Evolutionary conservation across 2,329 filamentous ascomycete genomes (phyloP), one percentile per base, ranked within the genome.

Genomic region (Grosmannia serpens): DNA sequence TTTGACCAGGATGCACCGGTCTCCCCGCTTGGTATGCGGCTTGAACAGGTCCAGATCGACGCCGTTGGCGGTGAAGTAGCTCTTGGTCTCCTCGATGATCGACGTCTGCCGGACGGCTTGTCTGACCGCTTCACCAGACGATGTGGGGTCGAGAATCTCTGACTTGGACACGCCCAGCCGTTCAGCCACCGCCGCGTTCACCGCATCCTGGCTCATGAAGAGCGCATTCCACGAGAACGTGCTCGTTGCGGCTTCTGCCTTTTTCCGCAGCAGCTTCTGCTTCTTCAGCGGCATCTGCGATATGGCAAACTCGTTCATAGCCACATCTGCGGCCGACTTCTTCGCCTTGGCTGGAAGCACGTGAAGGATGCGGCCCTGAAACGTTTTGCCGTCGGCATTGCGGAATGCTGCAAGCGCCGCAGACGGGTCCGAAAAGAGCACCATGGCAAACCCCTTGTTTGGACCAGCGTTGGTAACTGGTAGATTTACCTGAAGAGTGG

Each of bases 171-270:
- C 83, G 53, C 92, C 91, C 59, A 99, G 79, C 57, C 91, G 87
- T 68, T 86, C 84, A 53, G 94, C 90, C 61, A 96, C 84, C 7
- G 91, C 95, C 54, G 89, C 85, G 73, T 96, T 91, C 56, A 99
- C 91, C 55, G 94, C 89, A 75, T 99, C 91, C 74, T 90, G 88
- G 72, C 88, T 96, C 88, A 99, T 95, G 72, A 94, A 99, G n/a
- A 99, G 77, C n/a, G 91, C 92, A 75, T 99, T 99, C 94, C 94
- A 99, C 70, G 92, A 96, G 74, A 97, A 97, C 1, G 82, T 84
- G 54, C 81, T 84, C 33, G 85, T 86, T 10, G 88, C 80, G 26
- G 91, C 89, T 66, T 92, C 87, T 55, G 86, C 81, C 73, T 89
- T 95, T 67, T 88, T 88, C 69, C 88, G 89, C 64, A 97, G 88